Conservation (phyloP, 139 green algal genomes). For the Chloropicon primus region DNA sequence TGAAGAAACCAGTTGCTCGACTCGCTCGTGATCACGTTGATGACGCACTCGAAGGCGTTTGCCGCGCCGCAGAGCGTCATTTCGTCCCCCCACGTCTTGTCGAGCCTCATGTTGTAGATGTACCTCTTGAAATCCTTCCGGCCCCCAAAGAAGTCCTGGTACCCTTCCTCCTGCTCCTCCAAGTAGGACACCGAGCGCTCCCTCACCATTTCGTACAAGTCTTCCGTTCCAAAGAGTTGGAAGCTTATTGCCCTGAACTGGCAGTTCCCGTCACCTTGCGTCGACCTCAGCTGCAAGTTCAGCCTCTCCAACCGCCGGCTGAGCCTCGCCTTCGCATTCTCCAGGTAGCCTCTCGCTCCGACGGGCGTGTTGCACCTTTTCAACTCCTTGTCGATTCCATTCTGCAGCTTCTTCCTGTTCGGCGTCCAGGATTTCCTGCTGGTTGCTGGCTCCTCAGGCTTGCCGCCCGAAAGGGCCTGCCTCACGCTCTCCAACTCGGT, state of each 20-base stretch:
- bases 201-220: neutral
- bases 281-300: neutral
- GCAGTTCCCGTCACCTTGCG: neutral
- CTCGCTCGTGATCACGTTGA: neutral
- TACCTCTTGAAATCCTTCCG: neutral
- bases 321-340: neutral
- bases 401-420: neutral
- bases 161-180: neutral
- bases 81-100: neutral
- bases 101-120: neutral
- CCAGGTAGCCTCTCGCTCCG: neutral
- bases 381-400: neutral
- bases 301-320: neutral
- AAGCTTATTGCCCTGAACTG: neutral
- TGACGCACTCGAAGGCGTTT: neutral
- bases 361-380: neutral
- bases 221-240: neutral
- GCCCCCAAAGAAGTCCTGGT: neutral
- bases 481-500: neutral
- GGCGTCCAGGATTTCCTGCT: neutral
- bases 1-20: neutral
- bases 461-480: neutral
- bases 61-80: neutral
- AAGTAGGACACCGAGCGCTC: neutral
- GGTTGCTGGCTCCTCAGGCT: too few species aligned